These are phyloP conservation scores for Cymodocea nodosa DNA, from an alignment of 116 monocot species.

Conservation along the genomic window DNA sequence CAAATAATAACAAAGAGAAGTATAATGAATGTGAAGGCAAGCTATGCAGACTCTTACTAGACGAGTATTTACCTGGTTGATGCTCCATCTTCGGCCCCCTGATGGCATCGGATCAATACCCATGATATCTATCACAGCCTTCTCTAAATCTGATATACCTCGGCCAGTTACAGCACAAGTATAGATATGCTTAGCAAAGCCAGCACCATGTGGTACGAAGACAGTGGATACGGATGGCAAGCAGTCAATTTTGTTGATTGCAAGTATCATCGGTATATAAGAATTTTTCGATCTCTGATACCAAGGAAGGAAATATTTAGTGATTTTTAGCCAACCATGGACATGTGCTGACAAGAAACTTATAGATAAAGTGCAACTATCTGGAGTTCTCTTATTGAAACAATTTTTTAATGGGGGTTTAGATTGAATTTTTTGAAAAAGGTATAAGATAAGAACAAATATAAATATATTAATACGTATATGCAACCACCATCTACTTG, in stretches of 20 bases:
- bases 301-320: not conserved
- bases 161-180: constrained; percentile 78
- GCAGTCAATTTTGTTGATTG: constrained; percentile 85
- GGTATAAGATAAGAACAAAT: too few species aligned
- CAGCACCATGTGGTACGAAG: constrained; percentile 9
- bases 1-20: too few species aligned
- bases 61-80: constrained; percentile 58
- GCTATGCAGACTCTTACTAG: not conserved
- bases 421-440: not conserved
- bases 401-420: too few species aligned
- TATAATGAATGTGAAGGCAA: not conserved
- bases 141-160: constrained; percentile 74
- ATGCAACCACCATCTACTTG: too few species aligned
- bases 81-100: constrained; percentile 69
- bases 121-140: constrained; percentile 57
- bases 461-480: too few species aligned
- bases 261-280: constrained; percentile 56
- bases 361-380: not conserved
- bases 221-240: constrained; percentile 19
- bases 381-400: not conserved
- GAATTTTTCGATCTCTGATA: constrained; percentile 33
- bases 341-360: not conserved
- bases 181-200: constrained; percentile 42
- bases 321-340: not conserved
- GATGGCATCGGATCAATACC: constrained; percentile 46